Base-by-base conservation (phyloP, 2,329 filamentous ascomycete species). In the Penicillium occitanis region DNA sequence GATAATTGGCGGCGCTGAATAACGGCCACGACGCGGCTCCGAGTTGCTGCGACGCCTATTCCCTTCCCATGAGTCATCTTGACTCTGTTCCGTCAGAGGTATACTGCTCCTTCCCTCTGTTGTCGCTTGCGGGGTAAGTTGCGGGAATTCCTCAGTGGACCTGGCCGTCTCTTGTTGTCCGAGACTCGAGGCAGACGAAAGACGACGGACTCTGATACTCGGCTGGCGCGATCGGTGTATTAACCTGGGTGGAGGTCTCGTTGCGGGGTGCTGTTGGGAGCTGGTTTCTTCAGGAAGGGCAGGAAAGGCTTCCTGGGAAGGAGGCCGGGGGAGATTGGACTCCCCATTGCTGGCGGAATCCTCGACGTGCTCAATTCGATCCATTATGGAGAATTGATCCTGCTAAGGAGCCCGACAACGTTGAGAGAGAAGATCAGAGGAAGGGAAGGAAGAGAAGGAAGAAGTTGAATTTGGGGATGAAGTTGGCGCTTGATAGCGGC, bases 41-140 rank as follows among this genome's bases (percentile, higher is more conserved):
- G 78, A 80, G 64, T 68, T 80, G 68, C 78, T 80, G 68, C 78
- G 78, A 48, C 78, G 77, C 46, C 78, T 75, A 22, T 70, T 72
- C 10, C 67, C 69, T 60, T 73, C 69, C 67, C 69, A 70, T 33
- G 70, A 68, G 64, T 76, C 73, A 60, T 74, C 73, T 57, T 73
- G 71, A 13, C 70, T 57, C 37, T 65, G 44, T n/a, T 60, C 30
- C 67, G 11, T 66, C 61, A 6, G 33, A 64, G 61, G 30, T 22
- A 57, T 17, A 33, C 50, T 25, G 25, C 35, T 61, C 33, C 33
- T 22, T 42, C 51, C 40, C 28, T 46, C 61, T 37, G 35, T 51
- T 44, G n/a, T 44, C 44, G 61, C 33, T 42, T 28, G 19, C 44
- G 50, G 55, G 22, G 50, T 42, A 28, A 35, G 37, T 48, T 44